Evolutionary conservation across 805 yeast species (phyloP).

Genomic region (Ogataea chonburiensis): DNA sequence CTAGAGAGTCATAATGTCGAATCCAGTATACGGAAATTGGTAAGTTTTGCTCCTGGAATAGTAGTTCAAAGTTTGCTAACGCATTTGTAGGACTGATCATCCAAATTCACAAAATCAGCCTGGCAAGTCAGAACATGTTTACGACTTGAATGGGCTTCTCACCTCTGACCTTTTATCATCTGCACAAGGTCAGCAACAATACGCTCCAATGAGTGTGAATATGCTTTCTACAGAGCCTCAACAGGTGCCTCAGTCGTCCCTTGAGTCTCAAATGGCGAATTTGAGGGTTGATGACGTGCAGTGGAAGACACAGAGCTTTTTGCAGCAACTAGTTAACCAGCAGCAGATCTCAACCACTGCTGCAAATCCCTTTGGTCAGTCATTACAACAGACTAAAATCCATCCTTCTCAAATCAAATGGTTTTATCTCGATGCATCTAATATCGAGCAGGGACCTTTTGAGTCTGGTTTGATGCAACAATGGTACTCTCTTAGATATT

Average conservation of each 20-base stretch:
- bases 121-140: constrained; percentile 5
- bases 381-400: constrained; percentile 10
- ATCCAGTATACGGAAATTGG: constrained; percentile 13
- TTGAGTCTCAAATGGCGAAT: constrained; percentile 8
- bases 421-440: constrained; percentile 71
- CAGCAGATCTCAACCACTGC: constrained; percentile 10
- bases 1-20: constrained; percentile 9
- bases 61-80: constrained; percentile 5
- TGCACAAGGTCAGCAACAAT: constrained; percentile 3
- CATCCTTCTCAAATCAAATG: constrained; percentile 48
- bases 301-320: constrained; percentile 6
- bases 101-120: constrained; percentile 2
- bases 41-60: constrained; percentile 8
- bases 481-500: constrained; percentile 66
- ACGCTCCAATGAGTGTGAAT: constrained; percentile 1
- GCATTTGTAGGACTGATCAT: constrained; percentile 5
- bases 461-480: constrained; percentile 70
- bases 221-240: neutral
- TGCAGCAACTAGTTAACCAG: constrained; percentile 4
- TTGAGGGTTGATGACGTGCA: constrained; percentile 7
- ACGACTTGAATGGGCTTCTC: constrained; percentile 3
- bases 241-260: neutral
- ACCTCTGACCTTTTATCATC: neutral
- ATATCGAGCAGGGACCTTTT: constrained; percentile 80
- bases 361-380: constrained; percentile 7